Evolutionary conservation across 805 yeast species (phyloP).

Genomic region (Candida pini): DNA sequence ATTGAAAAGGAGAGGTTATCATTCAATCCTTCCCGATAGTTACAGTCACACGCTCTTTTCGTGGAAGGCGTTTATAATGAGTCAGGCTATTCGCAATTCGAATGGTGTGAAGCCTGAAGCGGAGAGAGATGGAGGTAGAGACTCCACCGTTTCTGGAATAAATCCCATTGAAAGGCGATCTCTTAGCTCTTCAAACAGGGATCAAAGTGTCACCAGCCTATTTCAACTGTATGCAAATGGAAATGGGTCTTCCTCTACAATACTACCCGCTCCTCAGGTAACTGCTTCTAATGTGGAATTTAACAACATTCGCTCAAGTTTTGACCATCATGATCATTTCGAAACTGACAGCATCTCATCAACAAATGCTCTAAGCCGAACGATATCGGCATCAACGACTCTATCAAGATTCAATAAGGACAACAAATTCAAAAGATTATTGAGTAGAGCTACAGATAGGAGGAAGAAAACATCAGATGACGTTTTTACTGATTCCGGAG

Average conservation of each 20-base stretch:
- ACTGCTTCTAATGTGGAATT: slow-evolving; percentile 29
- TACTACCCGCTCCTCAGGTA: slow-evolving; percentile 18
- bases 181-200: no score
- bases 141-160: no score
- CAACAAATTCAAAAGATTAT: slow-evolving; percentile 18
- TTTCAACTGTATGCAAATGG: slow-evolving; percentile 6
- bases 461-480: slow-evolving; percentile 17
- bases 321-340: slow-evolving; percentile 5
- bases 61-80: no score
- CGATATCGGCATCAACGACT: slow-evolving; percentile 18
- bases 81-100: no score
- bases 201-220: slow-evolving; percentile 1
- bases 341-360: neutral
- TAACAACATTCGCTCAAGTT: slow-evolving; percentile 24
- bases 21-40: no score
- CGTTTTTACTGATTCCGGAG: neutral
- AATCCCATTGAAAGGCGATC: no score
- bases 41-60: no score
- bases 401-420: slow-evolving; percentile 18
- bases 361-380: slow-evolving; percentile 10
- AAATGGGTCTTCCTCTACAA: slow-evolving; percentile 14
- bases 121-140: no score
- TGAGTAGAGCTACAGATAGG: slow-evolving; percentile 17
- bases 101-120: no score
- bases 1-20: no score